Base-by-base conservation (phyloP, 139 green algal genomes). In the Chlamydomonas asymmetrica region DNA sequence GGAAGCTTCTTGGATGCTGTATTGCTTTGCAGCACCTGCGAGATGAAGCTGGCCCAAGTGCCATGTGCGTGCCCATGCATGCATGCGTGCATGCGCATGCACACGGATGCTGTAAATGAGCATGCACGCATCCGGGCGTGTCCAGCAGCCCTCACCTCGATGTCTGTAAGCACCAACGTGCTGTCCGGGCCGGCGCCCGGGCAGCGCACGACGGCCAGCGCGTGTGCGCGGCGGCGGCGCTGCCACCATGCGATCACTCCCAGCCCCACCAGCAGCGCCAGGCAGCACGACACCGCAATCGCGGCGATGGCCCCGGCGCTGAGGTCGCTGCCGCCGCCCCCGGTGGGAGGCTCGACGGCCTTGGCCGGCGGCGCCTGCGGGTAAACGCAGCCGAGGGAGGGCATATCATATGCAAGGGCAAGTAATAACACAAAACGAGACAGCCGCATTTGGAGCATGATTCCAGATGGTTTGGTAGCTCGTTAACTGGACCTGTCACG, bases 121-220 rank as follows among this genome's bases (percentile, higher is more conserved):
- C 57, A 41, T 64, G n/a, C 57, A 8, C 16, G 22, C 57, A 64
- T 27, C 8, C 27, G 29, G 4, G 5, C 8, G 5, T 31, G 13
- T 20, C 2, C 2, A 3, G 9, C 38, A 40, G n/a, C n/a, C 37
- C 67, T 27, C 32, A 59, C 57, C 73, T 79, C 63, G 32, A 73
- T 49, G 63, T 79, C 73, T 37, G 73, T 73, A 18, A 73, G 38
- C 23, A 67, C 62, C 38, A 79, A 40, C 29, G 73, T 79, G n/a
- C 63, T 79, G 35, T 57, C 63, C 5, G 73, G 63, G 4, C 63
- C 63, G 1, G 63, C 32, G 16, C 73, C 63, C 0, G 73, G 73
- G 5, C 63, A 48, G 41, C 43, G 67, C 1, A 22, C 29, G 4
- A 20, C 48, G 9, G 23, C n/a, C n/a, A n/a, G n/a, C n/a, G n/a